Base-by-base conservation (phyloP, 768 basidiomycete species). In the Boletus coccyginus region DNA sequence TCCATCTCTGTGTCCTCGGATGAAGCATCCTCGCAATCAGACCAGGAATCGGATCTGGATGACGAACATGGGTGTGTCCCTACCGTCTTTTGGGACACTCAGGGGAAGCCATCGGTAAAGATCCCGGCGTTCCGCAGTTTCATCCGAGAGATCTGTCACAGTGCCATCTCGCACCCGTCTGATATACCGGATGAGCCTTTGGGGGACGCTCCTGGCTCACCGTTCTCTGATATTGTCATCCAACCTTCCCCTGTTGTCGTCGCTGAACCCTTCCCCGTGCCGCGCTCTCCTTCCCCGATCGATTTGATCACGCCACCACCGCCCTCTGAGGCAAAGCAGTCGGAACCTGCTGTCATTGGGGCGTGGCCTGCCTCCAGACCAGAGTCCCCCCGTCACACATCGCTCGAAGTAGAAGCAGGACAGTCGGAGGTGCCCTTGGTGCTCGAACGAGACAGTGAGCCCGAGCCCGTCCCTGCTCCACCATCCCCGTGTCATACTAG, bases 1-100 rank as follows among this genome's bases (percentile, higher is more conserved):
- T 82, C 79, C 6, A 74, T 77, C 24, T 74, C 73, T 24, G 71
- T 71, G 38, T 78, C 77, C 51, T 68, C 73, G 0, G 68, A 74
- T 41, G 63, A 53, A 7, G 73, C 73, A 27, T 62, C 60, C 17
- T 71, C 66, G 4, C 55, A 40, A 17, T 71, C 70, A 12, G 74
- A 76, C 4, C 70, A 70, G 46, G 75, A 81, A 57, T 86, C 84
- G 17, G 84, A 86, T 50, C 67, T 79, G 47, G 84, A 87, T 61
- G 83, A 84, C 53, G 74, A 79, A 9, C 69, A 46, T 12, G 42
- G 21, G 5, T 69, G 64, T 32, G 21, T 56, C 16, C 60, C 62
- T 48, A 24, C 50, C 7, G 21, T 64, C 27, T 36, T 62, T 31
- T 57, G 59, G 33, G 67, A 58, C 39, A n/a, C 32, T 38, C 59